Percentiles rank a stretch among this genome's conserved stretches.
Evolutionary conservation across 139 green algal genomes (phyloP).

Genomic region (Tetraselmis striata): DNA sequence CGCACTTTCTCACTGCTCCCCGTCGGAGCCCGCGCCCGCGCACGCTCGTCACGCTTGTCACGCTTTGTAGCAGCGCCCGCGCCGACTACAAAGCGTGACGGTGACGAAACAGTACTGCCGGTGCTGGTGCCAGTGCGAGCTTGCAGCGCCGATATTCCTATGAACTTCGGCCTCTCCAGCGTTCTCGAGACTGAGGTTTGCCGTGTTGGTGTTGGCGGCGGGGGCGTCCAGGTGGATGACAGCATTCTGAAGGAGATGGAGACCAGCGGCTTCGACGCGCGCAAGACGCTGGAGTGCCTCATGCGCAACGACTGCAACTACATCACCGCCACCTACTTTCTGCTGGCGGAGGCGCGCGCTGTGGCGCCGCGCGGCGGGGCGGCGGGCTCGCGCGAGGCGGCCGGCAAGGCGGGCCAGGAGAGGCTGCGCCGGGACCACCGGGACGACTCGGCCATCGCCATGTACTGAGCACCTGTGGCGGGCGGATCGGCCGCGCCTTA

Average conservation of each 20-base stretch:
- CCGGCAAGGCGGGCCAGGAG: neutral
- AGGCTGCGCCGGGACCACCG: neutral
- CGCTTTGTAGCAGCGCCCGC: too few species aligned
- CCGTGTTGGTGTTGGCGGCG: too few species aligned
- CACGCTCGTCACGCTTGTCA: too few species aligned
- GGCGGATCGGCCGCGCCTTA: too few species aligned
- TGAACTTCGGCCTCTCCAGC: too few species aligned
- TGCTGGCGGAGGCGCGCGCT: slow-evolving; percentile 37
- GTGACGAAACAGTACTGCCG: too few species aligned
- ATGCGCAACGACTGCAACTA: slow-evolving; percentile 38
- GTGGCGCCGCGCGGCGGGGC: neutral
- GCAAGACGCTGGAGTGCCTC: slow-evolving; percentile 22
- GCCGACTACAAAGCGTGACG: too few species aligned
- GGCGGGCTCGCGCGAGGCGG: neutral
- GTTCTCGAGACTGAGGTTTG: too few species aligned
- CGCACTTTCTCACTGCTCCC: too few species aligned
- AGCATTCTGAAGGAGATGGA: slow-evolving; percentile 13
- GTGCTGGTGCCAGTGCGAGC: too few species aligned
- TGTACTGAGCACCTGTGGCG: neutral
- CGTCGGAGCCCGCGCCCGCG: too few species aligned
- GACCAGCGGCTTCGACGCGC: neutral
- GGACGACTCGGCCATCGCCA: neutral
- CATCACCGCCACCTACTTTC: slow-evolving; percentile 49
- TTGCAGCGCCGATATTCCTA: too few species aligned
- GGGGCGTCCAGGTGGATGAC: slow-evolving; percentile 9